These are phyloP conservation scores for Penicillium olsonii DNA, from an alignment of 2,329 filamentous ascomycete species.

Conservation along the genomic window DNA sequence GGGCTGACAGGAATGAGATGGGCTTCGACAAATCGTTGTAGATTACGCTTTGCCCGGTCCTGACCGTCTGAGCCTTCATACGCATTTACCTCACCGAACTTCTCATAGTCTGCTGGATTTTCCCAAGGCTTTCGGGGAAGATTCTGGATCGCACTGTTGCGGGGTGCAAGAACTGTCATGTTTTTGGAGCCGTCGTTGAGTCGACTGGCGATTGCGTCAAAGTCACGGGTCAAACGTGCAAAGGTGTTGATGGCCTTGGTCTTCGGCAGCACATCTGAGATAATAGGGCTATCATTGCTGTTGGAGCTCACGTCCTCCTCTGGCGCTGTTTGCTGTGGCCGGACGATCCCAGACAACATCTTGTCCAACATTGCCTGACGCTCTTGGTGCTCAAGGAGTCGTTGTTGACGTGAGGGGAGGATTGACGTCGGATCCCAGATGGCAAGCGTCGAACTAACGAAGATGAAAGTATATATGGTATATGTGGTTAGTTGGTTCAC, in stretches of 20 bases:
- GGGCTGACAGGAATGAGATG: conserved; percentile 76
- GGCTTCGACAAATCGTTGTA: conserved; percentile 79
- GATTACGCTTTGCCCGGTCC: conserved; percentile 73
- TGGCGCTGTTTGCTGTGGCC: conserved; percentile 22
- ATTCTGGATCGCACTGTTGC: conserved; percentile 76
- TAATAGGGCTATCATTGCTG: conserved; percentile 56
- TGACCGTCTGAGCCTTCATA: conserved; percentile 76
- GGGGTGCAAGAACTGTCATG: conserved; percentile 82
- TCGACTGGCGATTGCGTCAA: conserved; percentile 66
- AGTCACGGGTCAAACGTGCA: conserved; percentile 75
- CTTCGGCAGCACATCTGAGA: conserved; percentile 82
- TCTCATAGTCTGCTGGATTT: conserved; percentile 70
- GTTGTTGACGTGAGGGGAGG: conserved; percentile 11
- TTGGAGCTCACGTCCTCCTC: conserved; percentile 13
- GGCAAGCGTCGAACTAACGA: conserved; percentile 13
- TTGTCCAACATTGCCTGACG: conserved; percentile 30
- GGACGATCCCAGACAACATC: conserved; percentile 22
- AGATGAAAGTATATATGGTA: conserved; percentile 12
- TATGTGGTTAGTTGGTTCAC: conserved; percentile 6
- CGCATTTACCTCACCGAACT: conserved; percentile 63
- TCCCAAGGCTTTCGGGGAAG: conserved; percentile 76
- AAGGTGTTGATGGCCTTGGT: conserved; percentile 82
- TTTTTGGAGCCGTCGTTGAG: conserved; percentile 68
- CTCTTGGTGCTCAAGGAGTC: conserved; percentile 18
- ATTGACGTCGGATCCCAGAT: conserved; percentile 13